Percentiles rank a stretch among this genome's conserved stretches.
Conservation (phyloP, 2,329 filamentous ascomycete genomes). For the Epichloe festucae region DNA sequence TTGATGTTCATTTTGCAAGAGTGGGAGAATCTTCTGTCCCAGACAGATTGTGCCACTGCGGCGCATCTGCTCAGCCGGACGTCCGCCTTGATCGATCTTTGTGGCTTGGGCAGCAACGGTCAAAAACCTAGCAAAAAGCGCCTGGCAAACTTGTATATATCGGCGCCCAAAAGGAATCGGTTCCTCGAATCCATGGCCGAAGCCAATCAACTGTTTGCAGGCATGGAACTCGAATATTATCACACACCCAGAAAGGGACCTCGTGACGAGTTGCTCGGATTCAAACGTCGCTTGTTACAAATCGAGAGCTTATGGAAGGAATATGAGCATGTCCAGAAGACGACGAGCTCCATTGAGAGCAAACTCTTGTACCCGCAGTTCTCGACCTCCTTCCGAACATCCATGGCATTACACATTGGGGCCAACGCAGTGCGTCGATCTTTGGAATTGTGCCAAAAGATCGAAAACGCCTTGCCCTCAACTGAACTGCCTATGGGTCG, state of each 20-base stretch:
- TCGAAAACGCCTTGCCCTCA: slow-evolving; percentile 1
- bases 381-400: slow-evolving; percentile 14
- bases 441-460: slow-evolving; percentile 12
- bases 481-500: slow-evolving; percentile 4
- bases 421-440: slow-evolving; percentile 10
- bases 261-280: not conserved
- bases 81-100: slow-evolving; percentile 23
- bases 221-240: not conserved
- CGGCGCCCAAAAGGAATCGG: slow-evolving; percentile 8
- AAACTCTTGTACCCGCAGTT: slow-evolving; percentile 21
- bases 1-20: slow-evolving; percentile 14
- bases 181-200: slow-evolving; percentile 14
- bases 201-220: slow-evolving; percentile 6
- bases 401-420: slow-evolving; percentile 18
- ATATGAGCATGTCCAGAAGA: slow-evolving; percentile 15
- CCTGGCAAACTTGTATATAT: slow-evolving; percentile 17
- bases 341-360: slow-evolving; percentile 20
- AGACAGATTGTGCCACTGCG: slow-evolving; percentile 9
- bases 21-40: slow-evolving; percentile 15
- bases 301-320: slow-evolving; percentile 23
- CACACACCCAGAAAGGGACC: not conserved
- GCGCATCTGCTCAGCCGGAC: slow-evolving; percentile 19
- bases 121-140: slow-evolving; percentile 4
- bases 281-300: slow-evolving; percentile 18
- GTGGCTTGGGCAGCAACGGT: slow-evolving; percentile 14